Conservation (phyloP, 163 green algal species). For the Scenedesmus sp. region DNA sequence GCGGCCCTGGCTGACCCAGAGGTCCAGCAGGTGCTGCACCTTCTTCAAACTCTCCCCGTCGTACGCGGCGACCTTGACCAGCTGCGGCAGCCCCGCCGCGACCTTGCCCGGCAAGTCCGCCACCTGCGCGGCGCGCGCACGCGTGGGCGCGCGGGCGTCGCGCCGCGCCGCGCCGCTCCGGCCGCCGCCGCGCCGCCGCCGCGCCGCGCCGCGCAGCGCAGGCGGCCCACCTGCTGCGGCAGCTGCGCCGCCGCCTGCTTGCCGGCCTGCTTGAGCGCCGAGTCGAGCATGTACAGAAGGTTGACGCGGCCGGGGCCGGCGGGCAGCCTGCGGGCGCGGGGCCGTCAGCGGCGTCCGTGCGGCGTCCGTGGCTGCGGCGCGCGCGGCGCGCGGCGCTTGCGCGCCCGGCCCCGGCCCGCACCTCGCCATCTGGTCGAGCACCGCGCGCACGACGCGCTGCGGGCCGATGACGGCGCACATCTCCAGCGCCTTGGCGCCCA, state of each 20-base stretch:
- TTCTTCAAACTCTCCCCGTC: not conserved
- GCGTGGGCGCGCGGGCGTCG: not conserved
- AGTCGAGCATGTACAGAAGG: slow-evolving; percentile 22
- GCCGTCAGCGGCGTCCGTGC: too few species aligned
- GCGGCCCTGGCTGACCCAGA: not conserved
- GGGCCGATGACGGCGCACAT: slow-evolving; percentile 25
- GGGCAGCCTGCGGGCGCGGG: not conserved
- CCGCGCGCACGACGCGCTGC: slow-evolving; percentile 4
- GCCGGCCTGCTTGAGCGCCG: slow-evolving; percentile 17
- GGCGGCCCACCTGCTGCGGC: not conserved
- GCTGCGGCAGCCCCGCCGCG: not conserved
- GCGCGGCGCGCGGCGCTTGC: too few species aligned
- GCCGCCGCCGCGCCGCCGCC: not conserved
- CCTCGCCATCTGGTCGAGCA: slow-evolving; percentile 32
- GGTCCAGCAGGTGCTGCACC: not conserved
- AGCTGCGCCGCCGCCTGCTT: slow-evolving; percentile 2
- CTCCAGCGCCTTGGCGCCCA: slow-evolving; percentile 21
- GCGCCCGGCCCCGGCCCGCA: not conserved
- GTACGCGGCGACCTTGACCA: not conserved
- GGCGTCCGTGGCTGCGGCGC: too few species aligned
- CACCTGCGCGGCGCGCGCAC: not conserved
- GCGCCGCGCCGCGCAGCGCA: not conserved
- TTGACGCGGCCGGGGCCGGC: slow-evolving; percentile 18
- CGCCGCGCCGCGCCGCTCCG: not conserved
- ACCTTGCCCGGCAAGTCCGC: slow-evolving; percentile 7